A percentile compares a stretch with the other conserved stretches of the same genome.
These are phyloP conservation scores for Diaporthe velutina DNA, from an alignment of 2,329 filamentous ascomycete genomes.

Conservation along the genomic window DNA sequence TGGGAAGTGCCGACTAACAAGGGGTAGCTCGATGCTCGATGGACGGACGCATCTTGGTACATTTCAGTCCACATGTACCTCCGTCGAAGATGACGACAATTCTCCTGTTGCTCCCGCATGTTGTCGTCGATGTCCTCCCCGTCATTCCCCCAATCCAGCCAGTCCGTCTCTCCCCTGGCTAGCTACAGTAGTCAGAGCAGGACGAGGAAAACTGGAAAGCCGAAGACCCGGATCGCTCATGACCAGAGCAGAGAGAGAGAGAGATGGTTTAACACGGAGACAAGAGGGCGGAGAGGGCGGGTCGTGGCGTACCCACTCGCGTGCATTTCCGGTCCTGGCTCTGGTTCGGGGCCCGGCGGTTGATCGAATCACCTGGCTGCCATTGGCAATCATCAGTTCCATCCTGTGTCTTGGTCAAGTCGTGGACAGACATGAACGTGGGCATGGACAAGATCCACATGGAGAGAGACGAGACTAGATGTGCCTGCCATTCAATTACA, in stretches of 20 bases:
- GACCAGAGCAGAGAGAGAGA: not conserved
- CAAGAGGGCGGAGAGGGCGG: not conserved
- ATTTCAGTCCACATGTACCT: too few species aligned
- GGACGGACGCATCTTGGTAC: not conserved
- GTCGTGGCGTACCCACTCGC: constrained; percentile 10
- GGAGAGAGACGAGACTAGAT: not conserved
- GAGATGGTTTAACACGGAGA: not conserved
- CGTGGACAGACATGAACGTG: not conserved
- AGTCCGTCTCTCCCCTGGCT: not conserved
- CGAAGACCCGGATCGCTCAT: not conserved
- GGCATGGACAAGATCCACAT: not conserved
- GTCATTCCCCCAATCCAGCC: not conserved
- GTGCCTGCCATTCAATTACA: not conserved
- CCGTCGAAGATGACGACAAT: too few species aligned
- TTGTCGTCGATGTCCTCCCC: not conserved
- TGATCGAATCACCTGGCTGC: not conserved
- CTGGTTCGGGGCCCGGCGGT: not conserved
- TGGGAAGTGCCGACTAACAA: constrained; percentile 8
- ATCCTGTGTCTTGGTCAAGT: not conserved
- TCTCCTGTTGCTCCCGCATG: not conserved
- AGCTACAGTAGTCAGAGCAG: not conserved
- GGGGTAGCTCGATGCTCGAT: not conserved
- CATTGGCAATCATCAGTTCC: not conserved
- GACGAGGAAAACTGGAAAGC: too few species aligned
- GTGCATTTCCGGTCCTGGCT: not conserved